Evolutionary conservation across 2,329 filamentous ascomycete species (phyloP), one percentile per base, ranked within the genome.

Genomic region (Aureobasidium leucospermi): DNA sequence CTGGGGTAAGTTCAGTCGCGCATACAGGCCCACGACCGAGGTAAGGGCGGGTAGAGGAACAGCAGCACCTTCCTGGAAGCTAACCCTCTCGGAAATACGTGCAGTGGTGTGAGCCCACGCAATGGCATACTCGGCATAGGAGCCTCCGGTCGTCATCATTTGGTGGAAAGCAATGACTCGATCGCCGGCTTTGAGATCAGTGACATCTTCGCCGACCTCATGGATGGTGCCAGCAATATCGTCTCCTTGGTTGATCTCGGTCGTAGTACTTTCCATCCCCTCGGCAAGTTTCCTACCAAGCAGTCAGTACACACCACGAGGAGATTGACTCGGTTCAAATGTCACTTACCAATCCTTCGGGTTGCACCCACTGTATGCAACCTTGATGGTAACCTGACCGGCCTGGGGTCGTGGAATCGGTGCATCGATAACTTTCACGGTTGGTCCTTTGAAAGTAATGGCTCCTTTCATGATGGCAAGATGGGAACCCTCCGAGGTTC

Each of bases 31-130:
- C 2, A 84, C 49, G 0, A 77, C 79, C 2, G 81, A 76, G 1
- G 81, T 85, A 68, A 83, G 74, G 7, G 76, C 78, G 4, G 81
- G 79, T 0, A 85, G 71, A 0, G 82, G 82, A 34, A 85, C 76
- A 0, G 82, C 81, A 13, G 82, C 78, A 2, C 77, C 82, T 68
- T 83, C 52, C 19, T 58, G 59, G 76, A 78, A 34, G 23, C 23
- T 23, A 63, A 67, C 7, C 67, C 68, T 9, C 62, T 63, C 7
- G 66, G 60, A 2, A 74, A 79, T 68, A 63, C 74, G 75, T 59
- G 78, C 78, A 0, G 75, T 77, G 0, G 74, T 76, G 62, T 73
- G 67, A 41, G 69, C 68, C 59, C 69, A 73, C 0, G 72, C 74
- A 13, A 78, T 61, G 15, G 75, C 72, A 57, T 78, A 79, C 65